Conservation (phyloP, 164 flowering plant species). For the Brasenia schreberi region DNA sequence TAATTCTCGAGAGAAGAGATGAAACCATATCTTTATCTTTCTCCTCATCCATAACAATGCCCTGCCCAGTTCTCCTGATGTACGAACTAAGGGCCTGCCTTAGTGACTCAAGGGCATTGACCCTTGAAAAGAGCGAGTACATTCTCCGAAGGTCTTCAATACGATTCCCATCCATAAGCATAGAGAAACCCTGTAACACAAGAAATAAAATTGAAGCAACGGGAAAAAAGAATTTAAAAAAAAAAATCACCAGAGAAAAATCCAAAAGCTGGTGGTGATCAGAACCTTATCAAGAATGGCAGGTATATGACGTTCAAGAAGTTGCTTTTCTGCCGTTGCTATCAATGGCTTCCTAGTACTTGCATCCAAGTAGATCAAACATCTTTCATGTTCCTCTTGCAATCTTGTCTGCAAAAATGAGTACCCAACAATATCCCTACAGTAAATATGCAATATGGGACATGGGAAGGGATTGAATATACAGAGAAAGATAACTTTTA, state of each 20-base stretch:
- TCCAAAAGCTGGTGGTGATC: neutral
- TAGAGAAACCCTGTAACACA: slow-evolving; percentile 58
- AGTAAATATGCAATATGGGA: too few species aligned
- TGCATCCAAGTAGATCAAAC: slow-evolving; percentile 71
- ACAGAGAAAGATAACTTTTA: too few species aligned
- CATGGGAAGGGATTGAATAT: too few species aligned
- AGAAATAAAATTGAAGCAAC: neutral
- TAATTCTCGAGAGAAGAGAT: too few species aligned
- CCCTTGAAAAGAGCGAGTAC: slow-evolving; percentile 65
- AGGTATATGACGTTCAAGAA: slow-evolving; percentile 78
- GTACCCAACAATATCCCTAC: neutral
- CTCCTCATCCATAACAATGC: slow-evolving; percentile 89
- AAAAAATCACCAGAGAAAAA: neutral
- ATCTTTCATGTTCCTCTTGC: slow-evolving; percentile 96
- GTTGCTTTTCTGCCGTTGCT: slow-evolving; percentile 79
- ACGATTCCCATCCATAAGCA: slow-evolving; percentile 95
- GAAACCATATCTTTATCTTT: slow-evolving; percentile 95
- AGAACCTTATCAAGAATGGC: slow-evolving; percentile 85
- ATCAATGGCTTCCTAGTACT: slow-evolving; percentile 82
- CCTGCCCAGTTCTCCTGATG: slow-evolving; percentile 76
- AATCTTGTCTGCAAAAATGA: slow-evolving; percentile 56
- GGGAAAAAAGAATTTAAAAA: neutral
- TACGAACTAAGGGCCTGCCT: slow-evolving; percentile 72
- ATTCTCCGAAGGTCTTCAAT: slow-evolving; percentile 79
- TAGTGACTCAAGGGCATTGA: slow-evolving; percentile 74